These are phyloP conservation scores for Stygiomarasmius scandens DNA, from an alignment of 1,284 basidiomycete genomes.

Conservation along the genomic window DNA sequence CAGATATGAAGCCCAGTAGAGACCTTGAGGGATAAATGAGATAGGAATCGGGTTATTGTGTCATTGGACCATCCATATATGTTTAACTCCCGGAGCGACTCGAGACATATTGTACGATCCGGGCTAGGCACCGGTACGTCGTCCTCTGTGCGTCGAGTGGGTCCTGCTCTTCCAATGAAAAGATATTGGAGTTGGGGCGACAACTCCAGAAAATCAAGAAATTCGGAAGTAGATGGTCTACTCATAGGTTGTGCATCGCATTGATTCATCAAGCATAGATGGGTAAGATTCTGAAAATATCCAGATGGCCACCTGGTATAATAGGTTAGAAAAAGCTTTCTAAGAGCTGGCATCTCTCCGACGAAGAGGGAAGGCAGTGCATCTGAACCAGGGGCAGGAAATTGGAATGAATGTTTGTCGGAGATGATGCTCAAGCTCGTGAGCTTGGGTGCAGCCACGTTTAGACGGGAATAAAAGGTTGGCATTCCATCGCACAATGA, in stretches of 20 bases:
- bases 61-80: slow-evolving; percentile 8
- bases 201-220: slow-evolving; percentile 16
- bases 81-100: slow-evolving; percentile 5
- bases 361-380: slow-evolving; percentile 15
- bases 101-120: slow-evolving; percentile 1
- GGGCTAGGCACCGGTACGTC: slow-evolving; percentile 7
- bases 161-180: slow-evolving; percentile 18
- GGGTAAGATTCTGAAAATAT: slow-evolving; percentile 18
- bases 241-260: background rate
- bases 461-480: no score
- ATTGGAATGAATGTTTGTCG: no score
- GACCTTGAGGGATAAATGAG: slow-evolving; percentile 7
- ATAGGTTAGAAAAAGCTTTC: slow-evolving; percentile 13
- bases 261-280: slow-evolving; percentile 17
- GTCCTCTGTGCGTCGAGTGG: slow-evolving; percentile 4
- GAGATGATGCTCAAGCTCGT: background rate
- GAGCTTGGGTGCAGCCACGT: slow-evolving; percentile 2
- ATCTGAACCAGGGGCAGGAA: no score
- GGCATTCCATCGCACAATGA: no score
- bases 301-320: slow-evolving; percentile 18
- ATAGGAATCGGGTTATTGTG: slow-evolving; percentile 8
- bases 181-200: slow-evolving; percentile 16
- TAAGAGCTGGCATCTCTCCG: slow-evolving; percentile 15
- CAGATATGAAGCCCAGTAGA: slow-evolving; percentile 12
- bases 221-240: slow-evolving; percentile 12